Percentiles rank a stretch among this genome's conserved stretches.
Conservation (phyloP, 2,329 filamentous ascomycete species). For the Zelopaecilomyces penicillatus region DNA sequence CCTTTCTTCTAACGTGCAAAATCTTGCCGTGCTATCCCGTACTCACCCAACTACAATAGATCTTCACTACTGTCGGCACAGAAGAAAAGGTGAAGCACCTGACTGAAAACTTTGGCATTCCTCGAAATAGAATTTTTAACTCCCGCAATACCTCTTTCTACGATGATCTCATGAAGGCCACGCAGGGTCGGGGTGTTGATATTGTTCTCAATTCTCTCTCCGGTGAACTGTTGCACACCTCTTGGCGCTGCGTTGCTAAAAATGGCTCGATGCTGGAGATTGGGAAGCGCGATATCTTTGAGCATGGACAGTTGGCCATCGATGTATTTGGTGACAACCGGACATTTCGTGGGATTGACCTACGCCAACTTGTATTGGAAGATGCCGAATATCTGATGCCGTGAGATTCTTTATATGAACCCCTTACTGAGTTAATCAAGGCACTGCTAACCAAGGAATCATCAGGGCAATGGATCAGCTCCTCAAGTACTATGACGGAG, state of each 20-base stretch:
- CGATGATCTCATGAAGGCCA: constrained; percentile 17
- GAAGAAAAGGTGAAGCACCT: constrained; percentile 28
- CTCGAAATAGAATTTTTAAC: constrained; percentile 24
- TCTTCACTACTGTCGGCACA: constrained; percentile 25
- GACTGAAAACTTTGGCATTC: constrained; percentile 21
- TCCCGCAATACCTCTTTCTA: constrained; percentile 25
- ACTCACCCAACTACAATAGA: no score
- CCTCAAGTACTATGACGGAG: not conserved
- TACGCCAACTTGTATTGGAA: no score
- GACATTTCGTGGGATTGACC: constrained; percentile 26
- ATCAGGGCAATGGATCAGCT: not conserved
- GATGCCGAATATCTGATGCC: no score
- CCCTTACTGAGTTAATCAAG: no score
- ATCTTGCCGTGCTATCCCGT: no score
- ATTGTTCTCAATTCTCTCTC: constrained; percentile 33
- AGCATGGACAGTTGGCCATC: constrained; percentile 35
- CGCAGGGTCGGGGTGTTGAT: constrained; percentile 24
- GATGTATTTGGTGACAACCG: constrained; percentile 30
- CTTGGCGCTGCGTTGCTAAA: constrained; percentile 35
- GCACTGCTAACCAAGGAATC: no score
- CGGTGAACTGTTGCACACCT: constrained; percentile 31
- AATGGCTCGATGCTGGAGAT: constrained; percentile 39
- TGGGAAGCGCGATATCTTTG: constrained; percentile 33
- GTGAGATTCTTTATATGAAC: no score
- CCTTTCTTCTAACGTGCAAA: no score